These are phyloP conservation scores for Pythium coloratum DNA, from an alignment of 352 stramenopile genomes.

Conservation along the genomic window DNA sequence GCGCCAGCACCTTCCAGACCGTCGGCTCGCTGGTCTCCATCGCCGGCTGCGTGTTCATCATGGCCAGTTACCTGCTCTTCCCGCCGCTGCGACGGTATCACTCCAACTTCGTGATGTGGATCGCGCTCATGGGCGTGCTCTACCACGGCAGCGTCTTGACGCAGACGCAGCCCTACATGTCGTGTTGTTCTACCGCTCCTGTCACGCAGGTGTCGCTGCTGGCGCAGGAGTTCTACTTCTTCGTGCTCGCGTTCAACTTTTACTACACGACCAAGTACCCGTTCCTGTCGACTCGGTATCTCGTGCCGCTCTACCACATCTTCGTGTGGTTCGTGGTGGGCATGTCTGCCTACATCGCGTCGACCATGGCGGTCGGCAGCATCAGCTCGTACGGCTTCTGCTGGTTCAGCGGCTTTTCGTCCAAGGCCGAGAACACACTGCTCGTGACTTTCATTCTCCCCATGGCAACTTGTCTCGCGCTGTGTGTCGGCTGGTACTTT, in stretches of 20 bases:
- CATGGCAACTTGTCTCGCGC: conserved; percentile 57
- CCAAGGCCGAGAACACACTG: conserved; percentile 43
- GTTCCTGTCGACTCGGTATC: conserved; percentile 73
- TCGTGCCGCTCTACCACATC: conserved; percentile 69
- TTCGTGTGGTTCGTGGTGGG: conserved; percentile 61
- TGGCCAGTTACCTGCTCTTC: conserved; percentile 81
- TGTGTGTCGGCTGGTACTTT: conserved; percentile 76
- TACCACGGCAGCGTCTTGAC: conserved; percentile 75
- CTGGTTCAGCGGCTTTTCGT: conserved; percentile 57
- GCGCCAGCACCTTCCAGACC: conserved; percentile 55
- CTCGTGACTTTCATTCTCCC: conserved; percentile 67
- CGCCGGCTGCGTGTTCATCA: conserved; percentile 74
- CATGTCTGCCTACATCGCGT: conserved; percentile 53
- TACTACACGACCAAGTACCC: conserved; percentile 89
- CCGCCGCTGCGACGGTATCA: conserved; percentile 78
- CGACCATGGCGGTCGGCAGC: conserved; percentile 38
- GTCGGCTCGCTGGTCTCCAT: conserved; percentile 66
- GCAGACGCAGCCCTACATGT: conserved; percentile 49
- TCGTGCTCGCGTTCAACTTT: conserved; percentile 82
- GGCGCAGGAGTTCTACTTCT: conserved; percentile 84
- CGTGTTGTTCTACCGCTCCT: conserved; percentile 62
- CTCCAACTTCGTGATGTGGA: conserved; percentile 78
- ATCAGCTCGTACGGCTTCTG: conserved; percentile 83
- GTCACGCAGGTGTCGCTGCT: conserved; percentile 72
- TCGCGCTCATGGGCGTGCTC: conserved; percentile 76